These are phyloP conservation scores for Boletus tylopilopsis DNA, from an alignment of 768 basidiomycete genomes.

Conservation along the genomic window DNA sequence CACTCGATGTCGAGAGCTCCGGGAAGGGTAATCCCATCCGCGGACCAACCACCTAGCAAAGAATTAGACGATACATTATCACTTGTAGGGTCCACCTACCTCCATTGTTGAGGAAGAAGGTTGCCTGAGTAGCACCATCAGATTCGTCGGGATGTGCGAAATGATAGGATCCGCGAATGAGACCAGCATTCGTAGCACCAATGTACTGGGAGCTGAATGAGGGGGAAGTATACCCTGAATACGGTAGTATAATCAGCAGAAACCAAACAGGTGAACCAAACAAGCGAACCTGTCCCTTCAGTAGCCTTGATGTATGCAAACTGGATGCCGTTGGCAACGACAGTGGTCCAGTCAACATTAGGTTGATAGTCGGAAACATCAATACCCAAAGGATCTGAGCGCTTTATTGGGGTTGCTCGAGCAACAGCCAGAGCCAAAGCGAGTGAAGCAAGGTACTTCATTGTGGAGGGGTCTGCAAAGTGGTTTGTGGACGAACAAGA, in stretches of 20 bases:
- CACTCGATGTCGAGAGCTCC: conserved; percentile 64
- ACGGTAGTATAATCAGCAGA: not conserved
- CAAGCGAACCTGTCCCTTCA: conserved; percentile 48
- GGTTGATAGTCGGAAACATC: conserved; percentile 54
- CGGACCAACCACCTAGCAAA: conserved; percentile 46
- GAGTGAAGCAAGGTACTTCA: conserved; percentile 21
- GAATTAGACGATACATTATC: not conserved
- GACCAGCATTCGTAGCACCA: conserved; percentile 50
- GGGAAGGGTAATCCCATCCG: conserved; percentile 58
- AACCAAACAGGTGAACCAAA: not conserved
- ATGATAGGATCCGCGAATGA: conserved; percentile 61
- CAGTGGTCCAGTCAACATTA: conserved; percentile 48
- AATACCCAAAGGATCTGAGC: conserved; percentile 45
- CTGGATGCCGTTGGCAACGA: conserved; percentile 47
- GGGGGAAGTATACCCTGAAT: conserved; percentile 22
- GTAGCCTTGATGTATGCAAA: conserved; percentile 70
- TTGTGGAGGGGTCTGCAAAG: not conserved
- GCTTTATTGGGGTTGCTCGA: conserved; percentile 20
- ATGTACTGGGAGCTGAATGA: conserved; percentile 47
- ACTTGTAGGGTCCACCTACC: conserved; percentile 27
- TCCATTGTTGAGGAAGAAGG: conserved; percentile 55
- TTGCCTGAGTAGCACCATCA: conserved; percentile 56
- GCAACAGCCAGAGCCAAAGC: conserved; percentile 13
- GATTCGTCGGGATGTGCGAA: conserved; percentile 54
- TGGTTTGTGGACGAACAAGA: not conserved